phyloP scores from a whole-genome alignment of 805 yeast genomes.

The Saccharomycopsis sp. region DNA sequence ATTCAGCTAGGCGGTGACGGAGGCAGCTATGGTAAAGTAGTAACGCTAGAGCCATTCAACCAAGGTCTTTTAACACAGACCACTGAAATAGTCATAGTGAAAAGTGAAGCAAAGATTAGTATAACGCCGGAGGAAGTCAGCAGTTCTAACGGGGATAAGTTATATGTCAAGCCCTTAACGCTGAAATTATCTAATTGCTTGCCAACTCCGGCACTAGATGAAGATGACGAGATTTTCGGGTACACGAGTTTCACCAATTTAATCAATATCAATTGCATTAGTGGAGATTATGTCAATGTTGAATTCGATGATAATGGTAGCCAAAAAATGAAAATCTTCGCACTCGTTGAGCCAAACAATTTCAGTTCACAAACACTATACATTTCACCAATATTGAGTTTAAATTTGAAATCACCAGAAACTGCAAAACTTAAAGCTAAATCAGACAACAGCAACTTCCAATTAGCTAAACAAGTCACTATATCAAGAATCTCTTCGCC shows the following conservation, averaged over 20 bases:
- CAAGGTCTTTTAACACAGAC: conserved; percentile 49
- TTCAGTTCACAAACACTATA: conserved; percentile 37
- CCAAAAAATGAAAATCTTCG: conserved; percentile 33
- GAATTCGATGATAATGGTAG: conserved; percentile 11
- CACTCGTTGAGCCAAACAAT: conserved; percentile 59
- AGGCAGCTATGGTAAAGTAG: conserved; percentile 41
- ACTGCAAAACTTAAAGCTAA: background rate
- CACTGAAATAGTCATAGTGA: conserved; percentile 50
- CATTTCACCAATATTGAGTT: conserved; percentile 55
- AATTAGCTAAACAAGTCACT: conserved; percentile 54
- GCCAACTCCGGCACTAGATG: conserved; percentile 24
- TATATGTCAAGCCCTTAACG: conserved; percentile 2
- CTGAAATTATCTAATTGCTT: background rate
- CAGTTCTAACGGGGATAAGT: background rate
- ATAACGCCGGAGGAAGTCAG: background rate
- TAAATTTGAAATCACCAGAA: conserved; percentile 38
- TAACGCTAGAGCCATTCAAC: conserved; percentile 64
- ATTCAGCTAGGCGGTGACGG: conserved; percentile 38
- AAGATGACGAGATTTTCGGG: conserved; percentile 41
- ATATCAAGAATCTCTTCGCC: conserved; percentile 66
- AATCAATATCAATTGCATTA: conserved; percentile 51
- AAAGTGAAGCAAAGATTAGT: conserved; percentile 20
- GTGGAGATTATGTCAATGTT: conserved; percentile 57
- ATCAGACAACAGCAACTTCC: conserved; percentile 18
- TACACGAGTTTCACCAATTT: conserved; percentile 45